These are phyloP conservation scores for Glomus cerebriforme DNA, from an alignment of 192 early-diverging fungal species.

Conservation along the genomic window DNA sequence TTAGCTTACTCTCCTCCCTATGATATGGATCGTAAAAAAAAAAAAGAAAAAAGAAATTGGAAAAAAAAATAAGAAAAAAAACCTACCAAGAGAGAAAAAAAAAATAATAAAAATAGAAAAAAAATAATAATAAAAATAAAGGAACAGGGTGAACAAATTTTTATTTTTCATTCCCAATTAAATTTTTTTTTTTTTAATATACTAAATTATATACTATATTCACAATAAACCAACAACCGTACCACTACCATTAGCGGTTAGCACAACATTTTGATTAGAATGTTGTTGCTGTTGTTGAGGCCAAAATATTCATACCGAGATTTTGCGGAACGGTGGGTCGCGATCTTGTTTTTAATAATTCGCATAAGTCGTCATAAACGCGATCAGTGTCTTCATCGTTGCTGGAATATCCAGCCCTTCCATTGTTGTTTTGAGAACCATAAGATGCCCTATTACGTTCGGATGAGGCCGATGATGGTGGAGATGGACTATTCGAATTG, in stretches of 20 bases:
- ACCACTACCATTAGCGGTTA: conserved; percentile 8
- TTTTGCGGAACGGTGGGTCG: conserved; percentile 10
- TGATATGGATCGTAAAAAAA: not conserved
- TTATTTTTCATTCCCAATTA: not conserved
- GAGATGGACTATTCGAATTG: not conserved
- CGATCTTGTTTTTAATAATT: conserved; percentile 25
- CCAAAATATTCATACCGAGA: conserved; percentile 15
- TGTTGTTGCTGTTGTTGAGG: not conserved
- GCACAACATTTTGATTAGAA: not conserved
- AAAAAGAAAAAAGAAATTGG: not conserved
- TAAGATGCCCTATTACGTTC: not conserved
- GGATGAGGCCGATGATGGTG: not conserved
- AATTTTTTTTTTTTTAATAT: not conserved
- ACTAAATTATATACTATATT: not conserved
- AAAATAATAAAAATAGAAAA: too few species aligned
- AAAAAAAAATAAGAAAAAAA: not conserved
- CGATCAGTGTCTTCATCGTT: conserved; percentile 29
- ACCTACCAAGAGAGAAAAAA: not conserved
- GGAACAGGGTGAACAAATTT: not conserved
- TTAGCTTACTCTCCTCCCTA: not conserved
- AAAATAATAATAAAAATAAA: too few species aligned
- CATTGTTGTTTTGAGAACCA: not conserved
- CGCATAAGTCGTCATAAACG: conserved; percentile 27
- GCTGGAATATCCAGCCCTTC: not conserved
- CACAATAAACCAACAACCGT: conserved; percentile 18